Conservation (phyloP, 2,329 filamentous ascomycete genomes). For the Botryotinia convoluta region DNA sequence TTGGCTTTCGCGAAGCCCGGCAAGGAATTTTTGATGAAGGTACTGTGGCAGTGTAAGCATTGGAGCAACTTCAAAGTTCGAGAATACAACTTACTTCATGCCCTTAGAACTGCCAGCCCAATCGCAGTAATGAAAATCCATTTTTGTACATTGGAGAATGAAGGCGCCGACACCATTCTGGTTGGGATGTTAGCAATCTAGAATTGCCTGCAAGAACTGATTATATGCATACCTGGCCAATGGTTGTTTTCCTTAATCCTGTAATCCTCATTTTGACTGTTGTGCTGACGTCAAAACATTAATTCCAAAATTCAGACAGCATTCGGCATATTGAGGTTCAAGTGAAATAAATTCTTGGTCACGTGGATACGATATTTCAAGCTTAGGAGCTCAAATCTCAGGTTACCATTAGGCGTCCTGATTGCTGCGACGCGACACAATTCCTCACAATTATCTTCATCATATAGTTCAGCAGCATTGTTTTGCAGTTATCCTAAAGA, state of each 20-base stretch:
- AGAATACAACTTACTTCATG: slow-evolving; percentile 72
- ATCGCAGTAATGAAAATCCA: slow-evolving; percentile 98
- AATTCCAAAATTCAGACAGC: neutral
- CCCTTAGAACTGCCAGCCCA: slow-evolving; percentile 89
- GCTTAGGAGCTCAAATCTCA: slow-evolving; percentile 17
- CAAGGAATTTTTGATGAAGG: slow-evolving; percentile 77
- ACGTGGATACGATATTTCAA: neutral
- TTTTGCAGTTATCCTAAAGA: neutral
- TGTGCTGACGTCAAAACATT: slow-evolving; percentile 7
- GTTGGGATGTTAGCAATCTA: slow-evolving; percentile 22
- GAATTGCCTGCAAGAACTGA: neutral
- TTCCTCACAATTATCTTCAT: slow-evolving; percentile 8
- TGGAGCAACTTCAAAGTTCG: neutral
- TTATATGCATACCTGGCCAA: slow-evolving; percentile 48
- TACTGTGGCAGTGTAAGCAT: slow-evolving; percentile 46
- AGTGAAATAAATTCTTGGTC: neutral
- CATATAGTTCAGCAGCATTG: neutral
- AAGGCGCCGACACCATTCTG: slow-evolving; percentile 97
- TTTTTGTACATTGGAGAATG: slow-evolving; percentile 92
- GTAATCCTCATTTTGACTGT: slow-evolving; percentile 49
- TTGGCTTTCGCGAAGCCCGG: slow-evolving; percentile 75
- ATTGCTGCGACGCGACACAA: slow-evolving; percentile 13
- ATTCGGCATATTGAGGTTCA: neutral
- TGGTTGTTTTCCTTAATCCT: slow-evolving; percentile 52
- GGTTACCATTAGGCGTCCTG: neutral